phyloP scores from a whole-genome alignment of 2,329 filamentous ascomycete genomes.

The Cadophora sp. region DNA sequence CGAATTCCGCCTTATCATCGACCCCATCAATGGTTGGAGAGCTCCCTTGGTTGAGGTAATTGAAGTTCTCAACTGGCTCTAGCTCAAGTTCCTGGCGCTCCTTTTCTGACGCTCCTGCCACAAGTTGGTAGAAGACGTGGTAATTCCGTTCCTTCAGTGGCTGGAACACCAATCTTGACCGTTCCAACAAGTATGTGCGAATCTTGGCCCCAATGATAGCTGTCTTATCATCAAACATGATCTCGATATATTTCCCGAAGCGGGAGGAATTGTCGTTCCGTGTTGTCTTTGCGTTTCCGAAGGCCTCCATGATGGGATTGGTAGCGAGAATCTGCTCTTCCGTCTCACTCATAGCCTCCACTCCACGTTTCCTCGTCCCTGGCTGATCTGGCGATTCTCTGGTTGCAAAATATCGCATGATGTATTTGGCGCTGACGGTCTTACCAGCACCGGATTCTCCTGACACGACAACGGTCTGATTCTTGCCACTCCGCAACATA shows the following conservation, averaged over 20 bases:
- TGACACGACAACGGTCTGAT: constrained; percentile 99
- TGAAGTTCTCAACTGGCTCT: constrained; percentile 85
- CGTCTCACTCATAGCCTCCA: constrained; percentile 91
- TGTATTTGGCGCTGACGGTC: constrained; percentile 99
- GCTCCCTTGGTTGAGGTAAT: constrained; percentile 95
- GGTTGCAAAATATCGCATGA: constrained; percentile 99
- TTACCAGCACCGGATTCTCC: constrained; percentile 99
- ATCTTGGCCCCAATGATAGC: constrained; percentile 99
- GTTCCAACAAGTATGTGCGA: constrained; percentile 91
- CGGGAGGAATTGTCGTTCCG: constrained; percentile 98
- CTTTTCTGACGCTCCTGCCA: constrained; percentile 86
- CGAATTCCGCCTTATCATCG: constrained; percentile 93
- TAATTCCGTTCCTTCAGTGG: constrained; percentile 98
- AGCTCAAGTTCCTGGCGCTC: constrained; percentile 83
- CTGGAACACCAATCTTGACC: constrained; percentile 95
- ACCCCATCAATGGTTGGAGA: constrained; percentile 91
- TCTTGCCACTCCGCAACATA: constrained; percentile 94
- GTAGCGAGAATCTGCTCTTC: constrained; percentile 98
- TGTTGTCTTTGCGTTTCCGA: constrained; percentile 99
- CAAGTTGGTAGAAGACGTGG: constrained; percentile 98
- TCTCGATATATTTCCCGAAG: constrained; percentile 99
- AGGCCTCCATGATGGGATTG: constrained; percentile 99
- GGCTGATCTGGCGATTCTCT: constrained; percentile 92
- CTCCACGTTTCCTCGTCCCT: constrained; percentile 77
- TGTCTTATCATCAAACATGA: constrained; percentile 95